Evolutionary conservation across 441 rosid genomes (phyloP).

Genomic region (Caryocar brasiliense): DNA sequence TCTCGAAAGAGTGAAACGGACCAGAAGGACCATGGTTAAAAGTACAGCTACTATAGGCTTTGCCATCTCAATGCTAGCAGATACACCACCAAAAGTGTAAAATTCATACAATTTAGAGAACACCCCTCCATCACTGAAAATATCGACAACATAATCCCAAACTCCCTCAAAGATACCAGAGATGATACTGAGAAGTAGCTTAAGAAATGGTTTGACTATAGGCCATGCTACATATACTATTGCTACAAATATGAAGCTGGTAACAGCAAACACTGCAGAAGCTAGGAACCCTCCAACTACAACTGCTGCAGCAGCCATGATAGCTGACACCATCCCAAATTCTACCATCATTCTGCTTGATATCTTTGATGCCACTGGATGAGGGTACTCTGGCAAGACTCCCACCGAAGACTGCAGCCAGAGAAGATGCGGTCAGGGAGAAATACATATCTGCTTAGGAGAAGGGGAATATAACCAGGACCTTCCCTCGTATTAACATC

Average conservation of each 20-base stretch:
- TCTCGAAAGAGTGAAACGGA: constrained; percentile 84
- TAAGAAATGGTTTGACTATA: constrained; percentile 56
- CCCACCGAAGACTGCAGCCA: constrained; percentile 72
- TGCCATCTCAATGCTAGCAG: constrained; percentile 71
- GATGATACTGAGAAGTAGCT: constrained; percentile 45
- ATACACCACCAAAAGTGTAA: constrained; percentile 66
- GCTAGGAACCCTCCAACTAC: constrained; percentile 84
- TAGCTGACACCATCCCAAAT: constrained; percentile 81
- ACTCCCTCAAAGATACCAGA: constrained; percentile 47
- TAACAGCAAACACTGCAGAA: constrained; percentile 77
- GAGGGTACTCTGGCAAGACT: constrained; percentile 61
- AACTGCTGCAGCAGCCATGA: constrained; percentile 79
- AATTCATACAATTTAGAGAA: constrained; percentile 51
- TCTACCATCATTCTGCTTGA: constrained; percentile 93
- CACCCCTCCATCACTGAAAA: constrained; percentile 57
- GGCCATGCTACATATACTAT: constrained; percentile 83
- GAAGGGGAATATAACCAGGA: too few relatives aligned
- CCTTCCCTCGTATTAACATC: too few relatives aligned
- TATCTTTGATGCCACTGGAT: constrained; percentile 89
- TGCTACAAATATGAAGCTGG: constrained; percentile 61
- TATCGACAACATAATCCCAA: constrained; percentile 52
- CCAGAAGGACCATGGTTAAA: constrained; percentile 72
- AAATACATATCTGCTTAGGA: neutral
- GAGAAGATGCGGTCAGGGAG: neutral
- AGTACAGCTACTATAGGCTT: constrained; percentile 67